Conservation (phyloP, 352 stramenopile species). For the Stramenopiles sp. region DNA sequence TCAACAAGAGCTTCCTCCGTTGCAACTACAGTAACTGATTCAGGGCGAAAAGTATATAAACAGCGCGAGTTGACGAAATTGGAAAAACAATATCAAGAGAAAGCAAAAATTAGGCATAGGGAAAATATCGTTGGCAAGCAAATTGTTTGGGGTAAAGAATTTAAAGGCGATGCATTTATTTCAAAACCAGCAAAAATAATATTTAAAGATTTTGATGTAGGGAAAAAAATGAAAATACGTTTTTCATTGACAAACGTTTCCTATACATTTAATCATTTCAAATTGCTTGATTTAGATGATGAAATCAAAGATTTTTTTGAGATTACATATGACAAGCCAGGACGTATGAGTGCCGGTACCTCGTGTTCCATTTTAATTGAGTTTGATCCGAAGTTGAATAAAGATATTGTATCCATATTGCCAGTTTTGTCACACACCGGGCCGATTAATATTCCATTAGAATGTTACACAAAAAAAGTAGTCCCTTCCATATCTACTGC, state of each 20-base stretch:
- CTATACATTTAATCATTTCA: constrained; percentile 72
- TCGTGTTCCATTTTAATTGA: constrained; percentile 39
- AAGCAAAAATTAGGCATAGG: constrained; percentile 33
- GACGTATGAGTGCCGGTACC: constrained; percentile 65
- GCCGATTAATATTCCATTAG: constrained; percentile 42
- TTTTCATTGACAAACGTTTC: constrained; percentile 77
- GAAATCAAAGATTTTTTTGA: constrained; percentile 54
- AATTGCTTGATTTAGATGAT: constrained; percentile 43
- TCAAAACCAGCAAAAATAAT: constrained; percentile 42
- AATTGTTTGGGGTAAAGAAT: constrained; percentile 49
- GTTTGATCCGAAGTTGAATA: constrained; percentile 39
- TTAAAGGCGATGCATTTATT: constrained; percentile 49
- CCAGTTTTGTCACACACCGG: constrained; percentile 47
- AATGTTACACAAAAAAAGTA: constrained; percentile 51
- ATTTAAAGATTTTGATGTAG: constrained; percentile 71
- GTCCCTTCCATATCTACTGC: constrained; percentile 33
- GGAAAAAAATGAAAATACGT: constrained; percentile 11
- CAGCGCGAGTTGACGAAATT: constrained; percentile 30
- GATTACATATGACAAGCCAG: constrained; percentile 53
- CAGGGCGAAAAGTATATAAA: constrained; percentile 4
- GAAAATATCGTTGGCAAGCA: constrained; percentile 35
- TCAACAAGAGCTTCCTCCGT: background rate
- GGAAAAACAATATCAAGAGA: constrained; percentile 33
- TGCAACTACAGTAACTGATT: background rate
- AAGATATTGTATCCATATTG: constrained; percentile 41